Evolutionary conservation across 306 rosid genomes (phyloP).

Genomic region (Glycine tomentella): DNA sequence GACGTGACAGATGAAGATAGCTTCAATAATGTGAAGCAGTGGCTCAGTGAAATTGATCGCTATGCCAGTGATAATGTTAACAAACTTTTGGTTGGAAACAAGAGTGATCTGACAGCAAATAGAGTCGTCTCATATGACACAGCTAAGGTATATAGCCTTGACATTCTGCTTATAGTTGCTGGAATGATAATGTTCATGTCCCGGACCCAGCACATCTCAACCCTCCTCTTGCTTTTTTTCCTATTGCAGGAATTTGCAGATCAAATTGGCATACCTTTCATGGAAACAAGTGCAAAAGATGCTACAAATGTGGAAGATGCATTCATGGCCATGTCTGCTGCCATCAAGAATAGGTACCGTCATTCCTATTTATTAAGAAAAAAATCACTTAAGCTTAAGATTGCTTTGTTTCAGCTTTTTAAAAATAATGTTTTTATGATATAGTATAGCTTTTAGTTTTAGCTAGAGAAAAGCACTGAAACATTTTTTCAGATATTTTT

Average conservation of each 20-base stretch:
- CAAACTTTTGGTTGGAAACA: slow-evolving; percentile 70
- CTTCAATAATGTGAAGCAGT: slow-evolving; percentile 68
- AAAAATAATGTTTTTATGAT: neutral
- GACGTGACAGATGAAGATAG: slow-evolving; percentile 67
- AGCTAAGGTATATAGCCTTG: slow-evolving; percentile 56
- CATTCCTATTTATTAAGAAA: neutral
- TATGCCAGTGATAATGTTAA: slow-evolving; percentile 67
- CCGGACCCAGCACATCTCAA: slow-evolving; percentile 20
- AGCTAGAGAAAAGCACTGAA: neutral
- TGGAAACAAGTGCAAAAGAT: slow-evolving; percentile 71
- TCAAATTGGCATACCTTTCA: slow-evolving; percentile 62
- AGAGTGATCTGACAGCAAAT: slow-evolving; percentile 63
- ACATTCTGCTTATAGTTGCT: slow-evolving; percentile 12
- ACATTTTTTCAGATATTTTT: neutral
- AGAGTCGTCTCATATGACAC: slow-evolving; percentile 63
- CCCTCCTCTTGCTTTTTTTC: neutral
- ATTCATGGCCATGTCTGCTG: slow-evolving; percentile 67
- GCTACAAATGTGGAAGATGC: slow-evolving; percentile 65
- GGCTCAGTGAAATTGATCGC: slow-evolving; percentile 71
- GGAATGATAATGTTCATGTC: slow-evolving; percentile 19
- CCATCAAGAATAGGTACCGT: slow-evolving; percentile 60
- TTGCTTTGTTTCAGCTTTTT: neutral
- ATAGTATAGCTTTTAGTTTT: neutral
- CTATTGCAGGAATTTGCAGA: slow-evolving; percentile 57
- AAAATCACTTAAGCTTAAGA: neutral